Conservation (phyloP, 2,329 filamentous ascomycete genomes). For the Colletotrichum sp. region DNA sequence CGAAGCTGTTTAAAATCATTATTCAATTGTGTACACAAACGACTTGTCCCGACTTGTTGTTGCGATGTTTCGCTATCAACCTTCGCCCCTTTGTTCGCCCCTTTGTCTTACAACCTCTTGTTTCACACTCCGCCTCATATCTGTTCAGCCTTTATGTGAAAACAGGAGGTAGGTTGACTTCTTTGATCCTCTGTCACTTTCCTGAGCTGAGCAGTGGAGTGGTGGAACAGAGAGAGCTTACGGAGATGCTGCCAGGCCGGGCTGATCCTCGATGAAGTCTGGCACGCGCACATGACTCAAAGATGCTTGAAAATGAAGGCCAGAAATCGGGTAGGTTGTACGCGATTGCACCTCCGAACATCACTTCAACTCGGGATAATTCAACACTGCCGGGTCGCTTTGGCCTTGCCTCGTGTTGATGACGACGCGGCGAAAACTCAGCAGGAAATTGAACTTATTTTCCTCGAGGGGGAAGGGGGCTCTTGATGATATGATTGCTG, state of each 20-base stretch:
- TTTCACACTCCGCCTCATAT: not conserved
- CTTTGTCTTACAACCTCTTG: not conserved
- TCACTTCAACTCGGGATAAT: not conserved
- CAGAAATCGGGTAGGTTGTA: not conserved
- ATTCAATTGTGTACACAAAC: not conserved
- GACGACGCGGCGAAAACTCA: not conserved
- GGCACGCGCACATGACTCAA: not conserved
- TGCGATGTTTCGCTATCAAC: not conserved
- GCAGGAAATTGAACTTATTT: not conserved
- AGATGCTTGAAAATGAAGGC: not conserved
- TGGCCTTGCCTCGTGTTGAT: not conserved
- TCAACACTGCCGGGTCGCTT: not conserved
- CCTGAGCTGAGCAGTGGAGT: not conserved
- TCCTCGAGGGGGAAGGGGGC: not conserved
- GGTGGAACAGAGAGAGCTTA: not conserved
- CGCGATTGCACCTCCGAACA: not conserved
- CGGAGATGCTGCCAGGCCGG: not conserved
- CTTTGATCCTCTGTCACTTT: not conserved
- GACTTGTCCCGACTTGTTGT: not conserved
- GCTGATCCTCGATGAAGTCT: not conserved
- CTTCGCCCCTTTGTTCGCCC: not conserved
- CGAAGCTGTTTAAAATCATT: not conserved
- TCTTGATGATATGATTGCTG: not conserved
- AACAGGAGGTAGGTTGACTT: not conserved
- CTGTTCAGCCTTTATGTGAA: not conserved